These are phyloP conservation scores for Stephania cephalantha DNA, from an alignment of 164 flowering plant species.

Conservation along the genomic window DNA sequence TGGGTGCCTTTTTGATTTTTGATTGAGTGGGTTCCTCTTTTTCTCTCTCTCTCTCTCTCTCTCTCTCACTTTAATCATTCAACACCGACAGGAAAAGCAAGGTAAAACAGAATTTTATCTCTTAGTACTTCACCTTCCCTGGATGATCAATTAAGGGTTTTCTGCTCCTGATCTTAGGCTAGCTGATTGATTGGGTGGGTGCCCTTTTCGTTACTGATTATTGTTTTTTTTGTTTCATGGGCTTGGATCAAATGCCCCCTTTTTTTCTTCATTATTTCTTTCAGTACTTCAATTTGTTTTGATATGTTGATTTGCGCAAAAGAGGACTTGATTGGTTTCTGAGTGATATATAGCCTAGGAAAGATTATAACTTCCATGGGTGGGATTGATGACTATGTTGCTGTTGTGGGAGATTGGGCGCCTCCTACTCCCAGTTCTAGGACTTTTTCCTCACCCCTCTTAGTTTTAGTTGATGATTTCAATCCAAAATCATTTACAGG, in stretches of 20 bases:
- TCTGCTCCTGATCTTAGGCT: background rate
- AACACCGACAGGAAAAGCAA: background rate
- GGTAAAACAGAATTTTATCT: background rate
- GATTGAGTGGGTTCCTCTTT: background rate
- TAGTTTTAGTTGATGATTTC: slow-evolving; percentile 30
- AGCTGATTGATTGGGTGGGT: no score
- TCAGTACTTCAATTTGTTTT: slow-evolving; percentile 3
- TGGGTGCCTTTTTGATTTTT: background rate
- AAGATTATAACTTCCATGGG: slow-evolving; percentile 27
- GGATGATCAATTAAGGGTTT: background rate
- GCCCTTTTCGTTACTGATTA: no score
- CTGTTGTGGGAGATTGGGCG: slow-evolving; percentile 65
- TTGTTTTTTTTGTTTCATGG: background rate
- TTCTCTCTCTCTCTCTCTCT: background rate
- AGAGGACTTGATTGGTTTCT: background rate
- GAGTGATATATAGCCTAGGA: background rate
- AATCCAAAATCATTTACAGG: slow-evolving; percentile 29
- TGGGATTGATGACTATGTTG: slow-evolving; percentile 55
- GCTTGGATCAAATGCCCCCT: background rate
- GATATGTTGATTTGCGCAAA: background rate
- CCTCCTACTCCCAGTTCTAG: slow-evolving; percentile 56
- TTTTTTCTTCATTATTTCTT: background rate
- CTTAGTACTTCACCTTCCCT: background rate
- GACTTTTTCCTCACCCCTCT: slow-evolving; percentile 42
- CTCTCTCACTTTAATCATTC: background rate